Conservation (phyloP, 2,329 filamentous ascomycete species). For the Emmonsia crescens region DNA sequence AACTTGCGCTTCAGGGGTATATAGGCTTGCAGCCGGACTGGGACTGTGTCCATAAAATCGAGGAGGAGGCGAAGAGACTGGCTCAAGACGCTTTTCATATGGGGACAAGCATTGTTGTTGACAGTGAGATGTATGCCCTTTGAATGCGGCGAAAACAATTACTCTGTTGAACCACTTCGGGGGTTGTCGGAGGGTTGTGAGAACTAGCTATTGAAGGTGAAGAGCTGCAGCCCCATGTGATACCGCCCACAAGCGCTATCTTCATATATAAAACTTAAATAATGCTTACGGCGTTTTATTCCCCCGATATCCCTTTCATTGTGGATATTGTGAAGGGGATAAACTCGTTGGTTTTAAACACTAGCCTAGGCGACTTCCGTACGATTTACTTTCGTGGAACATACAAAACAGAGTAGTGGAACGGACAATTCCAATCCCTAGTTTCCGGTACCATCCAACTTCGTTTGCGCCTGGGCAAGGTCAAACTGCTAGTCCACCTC, state of each 20-base stretch:
- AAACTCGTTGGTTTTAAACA: no score
- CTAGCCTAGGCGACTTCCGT: no score
- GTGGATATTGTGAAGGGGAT: no score
- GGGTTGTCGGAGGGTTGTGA: background rate
- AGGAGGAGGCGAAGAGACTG: constrained; percentile 10
- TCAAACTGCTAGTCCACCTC: background rate
- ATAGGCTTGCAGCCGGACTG: constrained; percentile 11
- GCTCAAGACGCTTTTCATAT: background rate
- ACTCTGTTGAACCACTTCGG: background rate
- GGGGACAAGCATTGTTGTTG: background rate
- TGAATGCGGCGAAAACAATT: background rate
- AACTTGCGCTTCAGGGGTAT: constrained; percentile 11
- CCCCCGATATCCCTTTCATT: background rate
- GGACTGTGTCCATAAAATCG: constrained; percentile 8
- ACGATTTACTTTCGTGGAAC: no score
- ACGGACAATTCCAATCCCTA: background rate
- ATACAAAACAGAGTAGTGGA: background rate
- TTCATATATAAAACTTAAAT: background rate
- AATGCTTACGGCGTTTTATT: background rate
- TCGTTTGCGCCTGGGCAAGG: no score
- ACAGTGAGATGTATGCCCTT: background rate
- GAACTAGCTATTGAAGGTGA: background rate
- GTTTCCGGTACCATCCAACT: background rate
- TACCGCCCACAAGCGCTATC: background rate
- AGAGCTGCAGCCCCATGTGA: background rate